phyloP scores from a whole-genome alignment of 345 rosid genomes.

The Moricandia moricandioides region DNA sequence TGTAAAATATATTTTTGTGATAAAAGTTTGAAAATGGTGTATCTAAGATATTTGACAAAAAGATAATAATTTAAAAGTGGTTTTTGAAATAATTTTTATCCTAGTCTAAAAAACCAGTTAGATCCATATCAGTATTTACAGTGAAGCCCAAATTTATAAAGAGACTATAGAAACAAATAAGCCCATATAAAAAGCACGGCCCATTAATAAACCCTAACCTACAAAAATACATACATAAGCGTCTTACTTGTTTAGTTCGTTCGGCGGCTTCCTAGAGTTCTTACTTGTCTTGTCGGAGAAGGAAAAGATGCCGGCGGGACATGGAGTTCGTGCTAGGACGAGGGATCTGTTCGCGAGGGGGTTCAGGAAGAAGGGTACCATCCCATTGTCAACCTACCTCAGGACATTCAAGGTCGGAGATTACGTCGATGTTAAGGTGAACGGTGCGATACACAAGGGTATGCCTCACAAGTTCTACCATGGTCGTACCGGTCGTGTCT shows the following conservation, averaged over 20 bases:
- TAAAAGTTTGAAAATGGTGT: too few species aligned
- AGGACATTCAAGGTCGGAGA: not conserved
- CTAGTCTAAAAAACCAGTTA: too few species aligned
- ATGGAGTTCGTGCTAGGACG: not conserved
- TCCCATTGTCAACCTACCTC: not conserved
- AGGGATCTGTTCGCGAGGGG: not conserved
- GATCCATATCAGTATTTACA: not conserved
- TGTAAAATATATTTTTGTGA: too few species aligned
- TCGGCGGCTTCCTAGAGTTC: not conserved
- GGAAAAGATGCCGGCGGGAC: not conserved
- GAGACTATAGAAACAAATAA: not conserved
- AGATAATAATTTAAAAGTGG: too few species aligned
- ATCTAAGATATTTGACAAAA: too few species aligned
- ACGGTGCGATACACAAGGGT: not conserved
- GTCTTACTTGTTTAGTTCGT: not conserved
- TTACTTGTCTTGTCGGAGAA: not conserved
- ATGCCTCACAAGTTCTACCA: constrained; percentile 2
- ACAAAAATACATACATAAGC: not conserved
- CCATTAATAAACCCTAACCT: not conserved
- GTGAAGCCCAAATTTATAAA: not conserved
- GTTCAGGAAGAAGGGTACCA: not conserved
- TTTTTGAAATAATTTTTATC: too few species aligned
- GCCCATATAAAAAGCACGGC: not conserved
- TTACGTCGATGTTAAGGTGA: not conserved
- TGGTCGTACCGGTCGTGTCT: constrained; percentile 1